These are phyloP conservation scores for Aspergillus versicolor DNA, from an alignment of 2,329 filamentous ascomycete genomes.

Conservation along the genomic window DNA sequence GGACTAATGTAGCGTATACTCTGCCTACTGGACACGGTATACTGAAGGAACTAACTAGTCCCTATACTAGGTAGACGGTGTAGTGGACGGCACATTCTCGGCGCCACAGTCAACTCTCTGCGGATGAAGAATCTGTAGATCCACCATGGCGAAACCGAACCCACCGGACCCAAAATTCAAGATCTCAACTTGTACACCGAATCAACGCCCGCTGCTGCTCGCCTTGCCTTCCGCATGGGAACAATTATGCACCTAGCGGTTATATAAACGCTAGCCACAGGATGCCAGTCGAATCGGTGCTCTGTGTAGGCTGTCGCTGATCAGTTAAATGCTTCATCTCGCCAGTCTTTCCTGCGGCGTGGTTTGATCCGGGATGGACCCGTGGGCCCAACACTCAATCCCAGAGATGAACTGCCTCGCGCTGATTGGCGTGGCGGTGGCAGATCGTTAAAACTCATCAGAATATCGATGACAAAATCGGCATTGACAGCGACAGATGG, in stretches of 20 bases:
- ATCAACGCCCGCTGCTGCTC: background rate
- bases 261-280: no score
- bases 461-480: background rate
- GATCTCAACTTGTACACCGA: no score
- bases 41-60: no score
- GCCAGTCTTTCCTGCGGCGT: background rate
- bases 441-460: background rate
- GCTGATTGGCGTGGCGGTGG: background rate
- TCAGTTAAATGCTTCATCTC: background rate
- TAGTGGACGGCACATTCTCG: no score
- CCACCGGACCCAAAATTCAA: background rate
- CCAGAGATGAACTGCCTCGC: background rate
- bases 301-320: background rate
- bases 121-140: constrained; percentile 1
- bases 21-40: no score
- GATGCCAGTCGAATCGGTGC: no score
- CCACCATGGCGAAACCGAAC: constrained; percentile 8
- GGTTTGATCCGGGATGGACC: background rate
- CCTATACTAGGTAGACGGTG: no score
- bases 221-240: background rate
- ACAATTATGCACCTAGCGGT: background rate
- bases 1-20: no score
- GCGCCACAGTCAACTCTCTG: no score
- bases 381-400: background rate
- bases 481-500: no score